Base-by-base conservation (phyloP, 2,329 filamentous ascomycete species). In the Tricladium varicosporioides region DNA sequence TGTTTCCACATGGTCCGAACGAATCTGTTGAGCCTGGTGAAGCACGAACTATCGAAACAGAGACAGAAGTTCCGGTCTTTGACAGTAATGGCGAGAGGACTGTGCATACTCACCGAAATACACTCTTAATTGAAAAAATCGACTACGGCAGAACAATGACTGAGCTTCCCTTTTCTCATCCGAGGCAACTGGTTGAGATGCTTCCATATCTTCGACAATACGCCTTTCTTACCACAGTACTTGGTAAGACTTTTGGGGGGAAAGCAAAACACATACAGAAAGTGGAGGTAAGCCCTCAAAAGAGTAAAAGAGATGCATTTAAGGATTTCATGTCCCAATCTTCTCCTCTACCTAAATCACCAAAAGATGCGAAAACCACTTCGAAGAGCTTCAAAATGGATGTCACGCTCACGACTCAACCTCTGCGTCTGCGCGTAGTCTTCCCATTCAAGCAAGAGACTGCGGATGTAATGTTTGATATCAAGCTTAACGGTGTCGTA, bases 151-250 rank as follows among this genome's bases (percentile, higher is more conserved):
- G 86, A 55, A 77, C 79, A 2, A 71, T 95, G 8, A 81, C 80
- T 1, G 83, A 87, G 54, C 76, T 94, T 32, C 85, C 89, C 0
- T 93, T 95, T 67, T 83, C 84, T 2, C 91, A 95, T 66, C 91
- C 91, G 0, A 82, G 85, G 50, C 89, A 95, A 68, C 75, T 95
- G 3, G 75, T 92, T 5, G 80, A 83, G 53, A 83, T 92, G 68
- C 77, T 95, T n/a, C 89, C 90, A 0, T 76, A 80, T 3, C 75
- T 94, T 14, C 80, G 91, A 13, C 90, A 94, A 69, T 94, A 91
- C 67, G 87, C 87, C 0, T 85, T 88, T 62, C 75, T 91, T 4
- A 84, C 84, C 1, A 82, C 78, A 0, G 72, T 94, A 2, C 76
- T 93, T 2, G 75, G 79, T 54, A 83, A 81, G 50, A 84, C 80